These are phyloP conservation scores for Cucurbita moschata DNA, from an alignment of 306 rosid species.

Conservation along the genomic window DNA sequence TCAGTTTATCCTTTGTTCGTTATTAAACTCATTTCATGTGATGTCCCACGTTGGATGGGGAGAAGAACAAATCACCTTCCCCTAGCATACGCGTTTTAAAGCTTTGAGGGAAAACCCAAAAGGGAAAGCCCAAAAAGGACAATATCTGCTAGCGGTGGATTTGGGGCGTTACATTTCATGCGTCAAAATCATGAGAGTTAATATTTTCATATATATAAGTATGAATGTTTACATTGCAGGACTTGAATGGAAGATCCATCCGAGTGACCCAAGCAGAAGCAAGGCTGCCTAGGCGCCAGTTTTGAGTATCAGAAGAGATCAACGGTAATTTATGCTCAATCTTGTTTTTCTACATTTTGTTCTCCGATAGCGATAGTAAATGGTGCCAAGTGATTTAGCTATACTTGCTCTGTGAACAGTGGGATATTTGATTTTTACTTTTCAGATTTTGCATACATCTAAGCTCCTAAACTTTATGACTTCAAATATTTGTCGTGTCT, in stretches of 20 bases:
- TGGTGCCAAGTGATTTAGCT: neutral
- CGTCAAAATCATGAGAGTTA: neutral
- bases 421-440: neutral
- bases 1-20: neutral
- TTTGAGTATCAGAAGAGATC: slow-evolving; percentile 17
- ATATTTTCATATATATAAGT: slow-evolving; percentile 8
- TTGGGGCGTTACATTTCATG: neutral
- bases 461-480: neutral
- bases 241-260: slow-evolving; percentile 69
- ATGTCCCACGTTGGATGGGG: too few species aligned
- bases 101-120: too few species aligned
- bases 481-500: neutral
- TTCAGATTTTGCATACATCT: neutral
- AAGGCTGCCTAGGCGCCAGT: slow-evolving; percentile 55
- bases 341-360: neutral
- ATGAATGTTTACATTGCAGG: slow-evolving; percentile 29
- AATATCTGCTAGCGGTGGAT: too few species aligned
- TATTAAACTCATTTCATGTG: neutral
- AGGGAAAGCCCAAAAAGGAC: too few species aligned
- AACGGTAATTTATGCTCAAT: neutral
- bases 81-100: too few species aligned
- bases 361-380: neutral
- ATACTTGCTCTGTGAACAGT: neutral
- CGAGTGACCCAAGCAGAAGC: slow-evolving; percentile 60
- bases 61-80: too few species aligned